Evolutionary conservation across 2,329 filamentous ascomycete genomes (phyloP), one percentile per base, ranked within the genome.

Genomic region (Pezicula carpinea): DNA sequence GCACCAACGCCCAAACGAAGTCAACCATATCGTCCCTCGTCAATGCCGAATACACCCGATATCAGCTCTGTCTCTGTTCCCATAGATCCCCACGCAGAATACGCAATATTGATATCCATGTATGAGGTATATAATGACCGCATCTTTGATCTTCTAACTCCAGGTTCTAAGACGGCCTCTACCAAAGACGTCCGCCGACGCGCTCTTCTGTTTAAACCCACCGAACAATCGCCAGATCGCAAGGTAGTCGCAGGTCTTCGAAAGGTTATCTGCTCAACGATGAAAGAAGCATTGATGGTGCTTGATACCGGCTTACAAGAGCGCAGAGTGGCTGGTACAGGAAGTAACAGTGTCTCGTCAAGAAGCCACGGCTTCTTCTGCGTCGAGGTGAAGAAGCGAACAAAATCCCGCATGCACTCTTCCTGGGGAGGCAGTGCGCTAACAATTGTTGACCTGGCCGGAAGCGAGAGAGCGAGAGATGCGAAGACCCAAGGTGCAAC

Each of bases 81-180:
- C 0, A 73, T 82, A 40, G 86, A 91, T 52, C 73, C 75, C 1
- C 77, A 78, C 17, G 80, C 85, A 46, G 89, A 96, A 57, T 96
- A 96, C 58, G 85, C 87, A 4, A 82, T 99, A 45, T 73, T 99
- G 10, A 77, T 99, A 18, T 96, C 90, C 45, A 99, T 99, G 91
- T 97, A 97, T 67, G 93, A 99, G 66, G 92, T 99, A 1, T 96
- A 99, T 72, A 99, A 99, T 62, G 92, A 99, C 68, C 84, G 91
- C 31, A 97, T 99, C 55, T 97, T 95, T 64, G 93, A 99, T 60
- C 80, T 99, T 0, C 74, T 99, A 1, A 87, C 85, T 0, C 79
- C 80, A 0, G 76, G 79, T 3, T 68, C 74, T 18, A 77, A 77
- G 52, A 75, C 75, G 0, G 77, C 76, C 31, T 74, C 75, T 5